Percentiles rank a stretch among this genome's conserved stretches.
Evolutionary conservation across 306 rosid species (phyloP).

Genomic region (Sicyos baderoa): DNA sequence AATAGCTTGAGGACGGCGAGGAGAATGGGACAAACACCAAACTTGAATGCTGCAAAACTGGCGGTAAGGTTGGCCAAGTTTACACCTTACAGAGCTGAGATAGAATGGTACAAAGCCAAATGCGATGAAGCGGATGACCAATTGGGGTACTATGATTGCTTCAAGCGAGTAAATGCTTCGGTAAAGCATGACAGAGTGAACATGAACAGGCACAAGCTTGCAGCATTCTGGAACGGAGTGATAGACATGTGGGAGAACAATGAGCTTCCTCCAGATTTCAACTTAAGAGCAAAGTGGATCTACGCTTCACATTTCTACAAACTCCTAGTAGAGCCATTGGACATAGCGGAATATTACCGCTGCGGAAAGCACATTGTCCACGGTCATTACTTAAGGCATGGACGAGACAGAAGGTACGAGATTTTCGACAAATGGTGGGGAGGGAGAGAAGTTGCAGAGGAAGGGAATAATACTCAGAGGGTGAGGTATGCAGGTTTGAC

Average conservation of each 20-base stretch:
- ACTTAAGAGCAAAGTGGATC: conserved; percentile 48
- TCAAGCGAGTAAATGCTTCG: conserved; percentile 46
- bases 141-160: conserved; percentile 65
- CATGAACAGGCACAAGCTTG: conserved; percentile 55
- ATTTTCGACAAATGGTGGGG: conserved; percentile 71
- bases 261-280: conserved; percentile 51
- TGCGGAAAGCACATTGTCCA: conserved; percentile 30
- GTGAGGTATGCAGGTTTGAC: conserved; percentile 62
- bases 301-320: conserved; percentile 48
- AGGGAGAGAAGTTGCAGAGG: conserved; percentile 21
- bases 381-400: conserved; percentile 63
- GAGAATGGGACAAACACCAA: conserved; percentile 52
- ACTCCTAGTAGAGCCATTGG: conserved; percentile 73
- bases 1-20: conserved; percentile 64
- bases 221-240: conserved; percentile 51
- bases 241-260: conserved; percentile 50
- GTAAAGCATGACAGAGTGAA: conserved; percentile 42
- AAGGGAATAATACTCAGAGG: conserved; percentile 30
- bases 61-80: conserved; percentile 51
- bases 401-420: conserved; percentile 58
- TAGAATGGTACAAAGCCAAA: conserved; percentile 64
- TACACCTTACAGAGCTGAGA: conserved; percentile 58
- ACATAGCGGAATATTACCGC: conserved; percentile 73
- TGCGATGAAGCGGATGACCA: conserved; percentile 52
- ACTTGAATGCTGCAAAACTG: conserved; percentile 43